These are phyloP conservation scores for Paecilomyces sp. DNA, from an alignment of 2,329 filamentous ascomycete genomes.

Conservation along the genomic window DNA sequence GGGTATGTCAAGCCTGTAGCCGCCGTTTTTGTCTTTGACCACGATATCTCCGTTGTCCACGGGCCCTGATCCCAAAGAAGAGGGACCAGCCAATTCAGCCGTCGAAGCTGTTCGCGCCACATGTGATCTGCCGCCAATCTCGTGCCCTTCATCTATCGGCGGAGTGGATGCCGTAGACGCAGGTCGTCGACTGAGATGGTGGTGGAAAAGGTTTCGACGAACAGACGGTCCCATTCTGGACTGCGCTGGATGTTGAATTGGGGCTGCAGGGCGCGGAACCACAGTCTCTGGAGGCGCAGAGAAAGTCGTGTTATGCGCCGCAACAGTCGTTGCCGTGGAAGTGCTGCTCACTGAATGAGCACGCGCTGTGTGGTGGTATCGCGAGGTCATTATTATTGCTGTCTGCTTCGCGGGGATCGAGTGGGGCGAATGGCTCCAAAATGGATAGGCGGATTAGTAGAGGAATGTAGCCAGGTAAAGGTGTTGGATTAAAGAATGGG, in stretches of 20 bases:
- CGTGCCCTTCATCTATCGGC: not conserved
- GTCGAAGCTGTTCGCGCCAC: slow-evolving; percentile 6
- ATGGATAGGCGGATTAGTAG: not conserved
- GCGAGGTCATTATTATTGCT: not conserved
- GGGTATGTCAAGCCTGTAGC: slow-evolving; percentile 42
- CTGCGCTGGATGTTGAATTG: not conserved
- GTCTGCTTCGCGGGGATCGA: not conserved
- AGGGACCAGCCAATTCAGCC: slow-evolving; percentile 8
- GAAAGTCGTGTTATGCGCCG: not conserved
- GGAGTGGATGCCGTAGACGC: slow-evolving; percentile 18
- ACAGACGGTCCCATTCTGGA: slow-evolving; percentile 26
- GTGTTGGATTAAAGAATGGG: not conserved
- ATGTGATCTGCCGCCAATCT: not conserved
- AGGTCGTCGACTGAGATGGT: slow-evolving; percentile 36
- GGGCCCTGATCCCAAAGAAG: slow-evolving; percentile 12
- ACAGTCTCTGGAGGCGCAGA: not conserved
- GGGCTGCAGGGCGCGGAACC: not conserved
- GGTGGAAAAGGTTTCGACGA: slow-evolving; percentile 39
- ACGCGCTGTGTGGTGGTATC: not conserved
- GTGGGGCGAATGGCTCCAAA: not conserved
- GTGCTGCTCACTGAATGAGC: not conserved
- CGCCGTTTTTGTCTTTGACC: slow-evolving; percentile 41
- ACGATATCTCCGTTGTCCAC: slow-evolving; percentile 41
- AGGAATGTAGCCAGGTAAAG: not conserved
- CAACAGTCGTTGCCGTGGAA: not conserved